Evolutionary conservation across 208 protist species (phyloP).

Genomic region (Angomonas ambiguus): DNA sequence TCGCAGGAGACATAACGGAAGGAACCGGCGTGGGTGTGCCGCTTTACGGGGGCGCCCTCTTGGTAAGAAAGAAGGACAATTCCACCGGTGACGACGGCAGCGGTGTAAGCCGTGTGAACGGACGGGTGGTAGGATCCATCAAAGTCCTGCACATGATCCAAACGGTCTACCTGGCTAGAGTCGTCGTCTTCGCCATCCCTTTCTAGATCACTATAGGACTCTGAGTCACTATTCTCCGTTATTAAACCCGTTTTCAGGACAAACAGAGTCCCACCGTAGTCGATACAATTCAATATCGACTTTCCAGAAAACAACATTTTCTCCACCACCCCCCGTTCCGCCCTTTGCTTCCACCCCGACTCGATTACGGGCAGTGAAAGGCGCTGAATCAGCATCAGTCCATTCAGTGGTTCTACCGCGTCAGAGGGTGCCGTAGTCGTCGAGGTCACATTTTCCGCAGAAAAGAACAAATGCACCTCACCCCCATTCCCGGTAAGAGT

Average conservation of each 20-base stretch:
- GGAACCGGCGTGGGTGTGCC: not conserved
- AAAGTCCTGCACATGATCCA: not conserved
- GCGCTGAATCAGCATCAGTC: not conserved
- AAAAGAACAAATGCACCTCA: not conserved
- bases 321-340: slow-evolving; percentile 6
- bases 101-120: not conserved
- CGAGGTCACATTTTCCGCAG: not conserved
- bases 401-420: not conserved
- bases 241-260: slow-evolving; percentile 2
- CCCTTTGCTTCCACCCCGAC: not conserved
- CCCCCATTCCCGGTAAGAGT: not conserved
- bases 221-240: not conserved
- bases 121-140: not conserved
- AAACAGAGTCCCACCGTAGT: slow-evolving; percentile 1
- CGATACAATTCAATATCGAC: not conserved
- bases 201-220: not conserved
- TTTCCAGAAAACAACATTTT: slow-evolving; percentile 14
- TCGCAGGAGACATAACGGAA: not conserved
- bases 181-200: not conserved
- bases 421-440: not conserved
- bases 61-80: not conserved
- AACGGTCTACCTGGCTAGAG: not conserved
- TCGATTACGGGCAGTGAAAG: not conserved
- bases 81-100: not conserved
- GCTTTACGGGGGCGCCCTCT: not conserved